Evolutionary conservation across 768 basidiomycete genomes (phyloP), one percentile per base, ranked within the genome.

Genomic region (Lactarius psammicola): DNA sequence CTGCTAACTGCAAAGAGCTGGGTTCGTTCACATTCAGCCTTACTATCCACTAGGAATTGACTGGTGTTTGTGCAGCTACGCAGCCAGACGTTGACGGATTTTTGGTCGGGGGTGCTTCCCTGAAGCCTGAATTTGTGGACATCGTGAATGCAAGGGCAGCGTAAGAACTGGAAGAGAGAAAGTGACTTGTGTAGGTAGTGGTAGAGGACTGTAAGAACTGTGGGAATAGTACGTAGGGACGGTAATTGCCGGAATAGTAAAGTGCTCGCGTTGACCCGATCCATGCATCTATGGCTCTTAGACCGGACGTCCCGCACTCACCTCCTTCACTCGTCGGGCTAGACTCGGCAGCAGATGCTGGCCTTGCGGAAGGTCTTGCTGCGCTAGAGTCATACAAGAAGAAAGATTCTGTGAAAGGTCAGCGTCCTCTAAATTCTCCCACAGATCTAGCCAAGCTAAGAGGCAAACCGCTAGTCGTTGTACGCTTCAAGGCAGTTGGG

Each of bases 401-500:
- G 76, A 91, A 92, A 74, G 92, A 94, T 74, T 79, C 85, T 0
- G 81, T 83, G 62, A 94, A 94, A 81, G 88, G 92, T 92, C 66
- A 65, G 75, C 38, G 28, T 17, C 40, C 18, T 49, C 17, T 17
- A 31, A 51, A 23, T 57, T 17, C 26, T 51, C 49, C 31, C 62
- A 33, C 40, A 61, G 18, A 7, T n/a, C n/a, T 17, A 31, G 30
- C n/a, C n/a, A 17, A 31, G 18, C 42, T 26, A 11, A 26, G 23
- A 4, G 3, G 18, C 6, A 1, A 26, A 6, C 44, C 34, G 40
- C 30, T 74, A 98, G 96, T 98, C 59, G 88, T 98, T 68, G 93
- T 99, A 11, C 88, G 95, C 53, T 99, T 99, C 85, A 95, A 95
- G 75, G 95, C 96, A 2, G 92, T 97, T 11, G 96, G 96, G 55